phyloP scores from a whole-genome alignment of 257 asterid genomes.

The Ilex asprella region DNA sequence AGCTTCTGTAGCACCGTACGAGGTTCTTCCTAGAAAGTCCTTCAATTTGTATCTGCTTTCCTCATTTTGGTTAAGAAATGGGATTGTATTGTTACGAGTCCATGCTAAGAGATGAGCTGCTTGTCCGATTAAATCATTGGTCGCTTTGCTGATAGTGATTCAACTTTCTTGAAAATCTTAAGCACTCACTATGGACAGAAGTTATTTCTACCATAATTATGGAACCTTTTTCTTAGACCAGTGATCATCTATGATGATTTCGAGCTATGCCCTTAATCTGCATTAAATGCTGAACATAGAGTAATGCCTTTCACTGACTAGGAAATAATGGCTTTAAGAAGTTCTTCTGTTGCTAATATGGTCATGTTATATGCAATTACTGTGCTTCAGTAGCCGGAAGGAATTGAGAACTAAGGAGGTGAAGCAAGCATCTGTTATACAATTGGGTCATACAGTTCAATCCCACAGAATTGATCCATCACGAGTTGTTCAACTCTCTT shows the following conservation, averaged over 20 bases:
- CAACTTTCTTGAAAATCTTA: neutral
- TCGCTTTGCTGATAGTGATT: neutral
- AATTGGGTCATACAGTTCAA: slow-evolving; percentile 16
- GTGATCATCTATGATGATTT: neutral
- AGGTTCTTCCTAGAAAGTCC: neutral
- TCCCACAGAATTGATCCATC: slow-evolving; percentile 51
- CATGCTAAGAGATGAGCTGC: neutral
- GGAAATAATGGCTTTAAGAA: slow-evolving; percentile 6
- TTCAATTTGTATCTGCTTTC: neutral
- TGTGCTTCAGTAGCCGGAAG: slow-evolving; percentile 34
- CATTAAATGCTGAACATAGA: neutral
- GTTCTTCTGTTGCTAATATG: slow-evolving; percentile 1
- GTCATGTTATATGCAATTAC: slow-evolving; percentile 4
- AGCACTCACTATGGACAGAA: neutral
- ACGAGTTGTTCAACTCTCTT: slow-evolving; percentile 50
- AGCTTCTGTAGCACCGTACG: neutral
- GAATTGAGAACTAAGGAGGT: slow-evolving; percentile 45
- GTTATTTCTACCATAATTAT: neutral
- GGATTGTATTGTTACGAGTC: neutral
- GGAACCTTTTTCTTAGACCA: neutral
- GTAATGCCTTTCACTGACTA: slow-evolving; percentile 1
- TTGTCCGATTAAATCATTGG: neutral
- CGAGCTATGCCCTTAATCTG: neutral
- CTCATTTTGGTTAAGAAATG: neutral
- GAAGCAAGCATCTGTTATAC: slow-evolving; percentile 26